Percentiles rank a stretch among this genome's conserved stretches.
These are phyloP conservation scores for Amylocarpus encephaloides DNA, from an alignment of 2,329 filamentous ascomycete species.

Conservation along the genomic window DNA sequence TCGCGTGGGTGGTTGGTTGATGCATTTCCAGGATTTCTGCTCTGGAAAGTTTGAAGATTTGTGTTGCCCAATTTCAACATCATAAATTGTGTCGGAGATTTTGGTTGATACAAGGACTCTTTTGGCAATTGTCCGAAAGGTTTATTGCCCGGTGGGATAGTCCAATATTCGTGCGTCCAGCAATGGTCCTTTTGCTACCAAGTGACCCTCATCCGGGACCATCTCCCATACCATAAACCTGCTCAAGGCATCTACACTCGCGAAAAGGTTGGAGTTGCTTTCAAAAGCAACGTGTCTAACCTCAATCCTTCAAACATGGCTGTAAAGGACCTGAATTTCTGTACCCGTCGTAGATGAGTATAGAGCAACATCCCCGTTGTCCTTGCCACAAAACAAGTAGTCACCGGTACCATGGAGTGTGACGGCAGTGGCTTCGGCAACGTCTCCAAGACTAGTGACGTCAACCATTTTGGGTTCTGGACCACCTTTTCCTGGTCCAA, in stretches of 20 bases:
- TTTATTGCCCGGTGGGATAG: neutral
- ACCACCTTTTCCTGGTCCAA: slow-evolving; percentile 2
- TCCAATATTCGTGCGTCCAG: neutral
- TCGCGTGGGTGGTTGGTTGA: too few relatives aligned
- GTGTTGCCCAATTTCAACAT: too few relatives aligned
- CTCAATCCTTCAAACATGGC: slow-evolving; percentile 19
- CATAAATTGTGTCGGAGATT: too few relatives aligned
- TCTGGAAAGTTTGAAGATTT: too few relatives aligned
- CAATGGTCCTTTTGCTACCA: neutral
- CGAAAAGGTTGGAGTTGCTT: slow-evolving; percentile 18
- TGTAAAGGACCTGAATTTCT: slow-evolving; percentile 18
- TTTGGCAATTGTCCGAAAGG: too few relatives aligned
- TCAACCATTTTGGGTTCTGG: slow-evolving; percentile 4
- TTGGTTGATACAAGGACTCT: too few relatives aligned
- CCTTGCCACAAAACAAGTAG: slow-evolving; percentile 25
- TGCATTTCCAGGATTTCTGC: too few relatives aligned
- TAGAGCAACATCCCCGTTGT: slow-evolving; percentile 23
- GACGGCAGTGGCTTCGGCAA: slow-evolving; percentile 24
- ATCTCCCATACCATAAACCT: slow-evolving; percentile 24
- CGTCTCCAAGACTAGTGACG: slow-evolving; percentile 8
- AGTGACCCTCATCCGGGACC: neutral
- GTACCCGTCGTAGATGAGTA: slow-evolving; percentile 17
- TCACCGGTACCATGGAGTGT: slow-evolving; percentile 12
- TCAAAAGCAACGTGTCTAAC: slow-evolving; percentile 19
- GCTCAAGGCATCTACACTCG: slow-evolving; percentile 28